These are phyloP conservation scores for Thymus quinquecostatus DNA, from an alignment of 257 asterid genomes.

Conservation along the genomic window DNA sequence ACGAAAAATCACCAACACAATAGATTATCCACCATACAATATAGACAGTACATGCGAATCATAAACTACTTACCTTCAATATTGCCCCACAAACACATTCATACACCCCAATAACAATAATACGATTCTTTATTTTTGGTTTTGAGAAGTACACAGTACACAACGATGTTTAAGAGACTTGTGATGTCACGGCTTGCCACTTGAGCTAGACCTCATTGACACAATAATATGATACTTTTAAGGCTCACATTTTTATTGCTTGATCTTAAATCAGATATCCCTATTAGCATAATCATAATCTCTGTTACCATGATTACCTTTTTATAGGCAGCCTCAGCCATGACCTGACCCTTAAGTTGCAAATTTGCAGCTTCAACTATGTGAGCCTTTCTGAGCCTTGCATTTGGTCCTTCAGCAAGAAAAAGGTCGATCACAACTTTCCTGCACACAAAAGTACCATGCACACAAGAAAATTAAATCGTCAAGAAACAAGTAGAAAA, in stretches of 20 bases:
- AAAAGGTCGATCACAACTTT: slow-evolving; percentile 74
- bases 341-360: slow-evolving; percentile 44
- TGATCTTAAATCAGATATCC: slow-evolving; percentile 9
- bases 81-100: background rate
- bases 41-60: background rate
- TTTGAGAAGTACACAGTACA: no score
- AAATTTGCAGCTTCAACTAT: slow-evolving; percentile 71
- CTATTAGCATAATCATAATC: slow-evolving; percentile 2
- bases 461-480: slow-evolving; percentile 6
- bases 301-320: slow-evolving; percentile 56
- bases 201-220: no score
- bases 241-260: background rate
- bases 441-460: slow-evolving; percentile 46
- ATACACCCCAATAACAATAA: background rate
- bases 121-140: no score
- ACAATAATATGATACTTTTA: background rate
- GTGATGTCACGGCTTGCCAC: no score
- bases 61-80: background rate
- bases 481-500: slow-evolving; percentile 5
- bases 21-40: background rate
- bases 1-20: background rate
- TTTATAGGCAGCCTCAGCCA: slow-evolving; percentile 47
- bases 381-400: slow-evolving; percentile 72
- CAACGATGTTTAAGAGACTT: no score
- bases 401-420: slow-evolving; percentile 70